Evolutionary conservation across 805 yeast species (phyloP), one percentile per base, ranked within the genome.

Genomic region (Metschnikowia lachancei): DNA sequence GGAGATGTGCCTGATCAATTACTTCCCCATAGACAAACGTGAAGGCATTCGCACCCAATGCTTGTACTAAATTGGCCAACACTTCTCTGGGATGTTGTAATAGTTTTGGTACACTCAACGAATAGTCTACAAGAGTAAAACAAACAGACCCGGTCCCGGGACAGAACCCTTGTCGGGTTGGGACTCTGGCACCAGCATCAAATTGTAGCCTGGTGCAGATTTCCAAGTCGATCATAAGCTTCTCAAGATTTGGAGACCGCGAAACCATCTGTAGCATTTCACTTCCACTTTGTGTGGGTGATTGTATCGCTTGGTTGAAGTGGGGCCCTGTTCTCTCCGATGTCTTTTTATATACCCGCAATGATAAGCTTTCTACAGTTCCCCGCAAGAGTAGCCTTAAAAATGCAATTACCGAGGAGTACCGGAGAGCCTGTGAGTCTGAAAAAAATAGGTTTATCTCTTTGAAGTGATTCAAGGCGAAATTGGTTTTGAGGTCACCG

Each of bases 11-110:
- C 24, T 62, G 66, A 13, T 57, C 58, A 24, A 63, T 51, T 4
- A 62, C 62, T 35, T 63, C 66, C 1, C 70, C 69, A 41, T 62
- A 66, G 16, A 56, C 56, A 32, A 62, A 53, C 12, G 48, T 51
- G 12, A 65, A 20, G 7, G 49, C 50, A 1, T 35, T 47, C 3
- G 58, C 52, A 6, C 47, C 39, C 14, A 58, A 29, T 7, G 39
- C 43, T 17, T 40, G 52, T 2, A 61, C 36, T 9, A 61, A 16
- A 22, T 44, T 29, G 2, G 49, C 53, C 6, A 59, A 36, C 18
- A 45, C 49, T 10, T 45, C 45, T 26, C 53, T 46, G 3, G 54
- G 47, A 8, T 38, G 36, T 26, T 33, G 28, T 9, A 54, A 57
- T 1, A 57, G 22, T 37, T 46, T 48, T 18, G 51, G 46, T 20